Conservation (phyloP, 2,329 filamentous ascomycete genomes). For the Trichoderma asperellum region DNA sequence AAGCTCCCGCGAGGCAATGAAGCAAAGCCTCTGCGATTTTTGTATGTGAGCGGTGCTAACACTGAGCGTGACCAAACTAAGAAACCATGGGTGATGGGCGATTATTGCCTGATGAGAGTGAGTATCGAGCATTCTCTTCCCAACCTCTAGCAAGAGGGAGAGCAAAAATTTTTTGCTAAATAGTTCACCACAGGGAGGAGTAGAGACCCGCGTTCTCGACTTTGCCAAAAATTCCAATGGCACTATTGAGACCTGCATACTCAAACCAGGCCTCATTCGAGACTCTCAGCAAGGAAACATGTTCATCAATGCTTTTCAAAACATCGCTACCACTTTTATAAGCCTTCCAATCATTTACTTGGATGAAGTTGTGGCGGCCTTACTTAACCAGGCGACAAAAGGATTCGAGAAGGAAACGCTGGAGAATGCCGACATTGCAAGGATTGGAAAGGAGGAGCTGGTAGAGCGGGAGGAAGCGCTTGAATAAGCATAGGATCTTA, state of each 20-base stretch:
- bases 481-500: neutral
- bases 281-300: neutral
- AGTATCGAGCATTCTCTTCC: neutral
- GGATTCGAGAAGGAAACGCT: conserved; percentile 27
- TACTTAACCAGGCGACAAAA: conserved; percentile 16
- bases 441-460: conserved; percentile 23
- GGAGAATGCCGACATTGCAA: conserved; percentile 17
- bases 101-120: conserved; percentile 23
- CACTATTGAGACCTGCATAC: conserved; percentile 9
- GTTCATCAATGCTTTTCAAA: neutral
- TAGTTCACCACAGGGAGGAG: conserved; percentile 13
- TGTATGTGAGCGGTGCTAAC: conserved; percentile 54
- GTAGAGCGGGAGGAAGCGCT: neutral
- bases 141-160: too few relatives aligned
- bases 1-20: conserved; percentile 33
- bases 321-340: neutral
- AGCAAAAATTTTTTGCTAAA: neutral
- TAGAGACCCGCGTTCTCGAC: conserved; percentile 16
- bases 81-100: conserved; percentile 41
- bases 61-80: conserved; percentile 51
- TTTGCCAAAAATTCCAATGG: conserved; percentile 16
- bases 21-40: conserved; percentile 48
- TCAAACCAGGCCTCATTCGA: conserved; percentile 20
- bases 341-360: conserved; percentile 16
- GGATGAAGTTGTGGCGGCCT: conserved; percentile 10